Base-by-base conservation (phyloP, 106 monocot genomes). In the Alisma plantagoaquatica region DNA sequence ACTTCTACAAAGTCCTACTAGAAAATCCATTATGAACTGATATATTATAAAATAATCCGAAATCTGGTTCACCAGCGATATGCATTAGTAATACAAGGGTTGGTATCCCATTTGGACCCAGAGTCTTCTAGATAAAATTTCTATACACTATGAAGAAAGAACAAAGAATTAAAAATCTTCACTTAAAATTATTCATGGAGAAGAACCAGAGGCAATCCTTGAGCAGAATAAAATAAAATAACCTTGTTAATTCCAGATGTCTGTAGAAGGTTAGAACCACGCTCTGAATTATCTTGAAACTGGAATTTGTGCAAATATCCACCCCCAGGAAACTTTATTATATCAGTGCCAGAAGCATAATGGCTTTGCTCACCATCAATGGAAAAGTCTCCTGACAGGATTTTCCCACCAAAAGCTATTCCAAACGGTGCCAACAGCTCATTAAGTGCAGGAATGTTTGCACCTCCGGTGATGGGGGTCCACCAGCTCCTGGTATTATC, bases 401-500 rank as follows among this genome's bases (percentile, higher is more conserved):
- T 85, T 67, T 79, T 98, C 46, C 77, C 98, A 44, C 98, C 98
- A 46, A 98, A 86, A 48, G 85, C 85, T 66, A 98, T 73, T 31
- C 98, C 98, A 53, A 98, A 62, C n/a, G 98, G 84, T 33, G 69
- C 73, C 72, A 98, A 62, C 18, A 98, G 85, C 20, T 79, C 85
- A 73, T 98, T 98, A 57, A 98, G 73, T 4, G 98, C 89, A 7
- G 98, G 98, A 51, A 98, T 67, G 59, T 98, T 98, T 66, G 98
- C 98, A 58, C 98, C 98, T 51, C 98, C 98, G 32, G 98, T 98
- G 41, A 98, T 75, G 5, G 98, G 98, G 43, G 98, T 90, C 98
- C 98, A 98, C 98, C 98, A 98, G 64, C 98, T 98, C 22, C 90
- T 67, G 1, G 98, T 98, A 64, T 98, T 98, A 31, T 98, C 98